Base-by-base conservation (phyloP, 768 basidiomycete species). In the Hericium coralloides region DNA sequence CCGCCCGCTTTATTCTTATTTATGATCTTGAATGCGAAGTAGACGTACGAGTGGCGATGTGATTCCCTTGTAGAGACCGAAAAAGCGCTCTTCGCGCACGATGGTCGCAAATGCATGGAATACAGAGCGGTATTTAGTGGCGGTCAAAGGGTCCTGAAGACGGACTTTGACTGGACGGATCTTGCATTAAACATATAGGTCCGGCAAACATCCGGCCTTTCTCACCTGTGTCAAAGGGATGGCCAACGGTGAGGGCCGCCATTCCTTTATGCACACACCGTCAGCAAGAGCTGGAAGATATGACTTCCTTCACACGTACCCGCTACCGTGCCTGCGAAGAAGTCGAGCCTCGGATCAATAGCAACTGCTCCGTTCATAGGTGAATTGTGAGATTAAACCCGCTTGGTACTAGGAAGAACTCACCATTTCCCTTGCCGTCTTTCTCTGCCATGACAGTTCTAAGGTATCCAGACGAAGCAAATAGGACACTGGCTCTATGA, bases 61-160 rank as follows among this genome's bases (percentile, higher is more conserved):
- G 25, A 92, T 80, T 5, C 90, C 90, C 67, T 88, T 88, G 68
- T 79, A 92, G 45, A 92, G 70, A 0, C 89, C 85, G 37, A 73
- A 59, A 49, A 90, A 74, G 26, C 77, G 76, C 66, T 92, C 90
- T 66, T 91, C 87, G 10, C 77, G 76, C 2, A 86, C 64, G 56
- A 92, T 91, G 1, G 82, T 87, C 37, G 69, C 58, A 53, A 91
- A 73, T 1, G 89, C 85, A 67, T 85, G 72, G n/a, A 80, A 63
- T 0, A 83, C 87, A 6, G 84, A 85, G 20, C 67, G 72, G 64
- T 92, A 92, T 64, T 71, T 81, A 3, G 66, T 64, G 12, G 80
- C 75, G 17, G 82, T 76, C 22, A 72, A 68, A 0, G 85, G 85
- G 63, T 76, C 85, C 67, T 92, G 90, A 57, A 91, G 79, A 39